phyloP scores from a whole-genome alignment of 106 monocot species.

The Dendrobium nobile region DNA sequence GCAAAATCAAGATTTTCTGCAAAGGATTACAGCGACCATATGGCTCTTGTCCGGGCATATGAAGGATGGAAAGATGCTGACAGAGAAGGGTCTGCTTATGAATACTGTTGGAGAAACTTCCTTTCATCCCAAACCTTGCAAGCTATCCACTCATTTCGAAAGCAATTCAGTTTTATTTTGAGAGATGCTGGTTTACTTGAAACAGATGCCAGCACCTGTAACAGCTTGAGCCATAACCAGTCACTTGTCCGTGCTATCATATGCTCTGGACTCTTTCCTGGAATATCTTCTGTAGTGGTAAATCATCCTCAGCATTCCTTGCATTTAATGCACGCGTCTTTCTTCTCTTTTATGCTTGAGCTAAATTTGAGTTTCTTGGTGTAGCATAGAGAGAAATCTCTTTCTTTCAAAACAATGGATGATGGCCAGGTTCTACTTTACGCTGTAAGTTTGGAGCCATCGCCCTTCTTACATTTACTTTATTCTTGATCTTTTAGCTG shows the following conservation, averaged over 20 bases:
- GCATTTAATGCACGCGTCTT: not conserved
- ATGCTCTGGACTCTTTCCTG: constrained; percentile 95
- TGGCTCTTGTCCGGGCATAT: constrained; percentile 97
- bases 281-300: constrained; percentile 96
- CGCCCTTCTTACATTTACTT: not conserved
- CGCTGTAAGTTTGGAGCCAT: constrained; percentile 58
- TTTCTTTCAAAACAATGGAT: constrained; percentile 99
- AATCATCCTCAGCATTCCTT: constrained; percentile 9
- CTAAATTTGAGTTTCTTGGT: constrained; percentile 11
- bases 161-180: constrained; percentile 86
- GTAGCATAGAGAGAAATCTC: constrained; percentile 92
- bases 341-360: not conserved
- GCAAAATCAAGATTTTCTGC: constrained; percentile 98
- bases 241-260: constrained; percentile 93
- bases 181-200: constrained; percentile 82
- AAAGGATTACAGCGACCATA: constrained; percentile 99
- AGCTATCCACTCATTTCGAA: constrained; percentile 89
- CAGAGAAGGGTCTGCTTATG: constrained; percentile 93
- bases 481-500: not conserved
- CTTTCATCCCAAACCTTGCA: constrained; percentile 96
- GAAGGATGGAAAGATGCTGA: constrained; percentile 99
- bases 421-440: constrained; percentile 97
- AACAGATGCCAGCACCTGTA: constrained; percentile 38
- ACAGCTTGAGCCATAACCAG: constrained; percentile 92
- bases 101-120: constrained; percentile 98